Conservation (phyloP, 805 yeast species). For the Cyberlindnera veronae region DNA sequence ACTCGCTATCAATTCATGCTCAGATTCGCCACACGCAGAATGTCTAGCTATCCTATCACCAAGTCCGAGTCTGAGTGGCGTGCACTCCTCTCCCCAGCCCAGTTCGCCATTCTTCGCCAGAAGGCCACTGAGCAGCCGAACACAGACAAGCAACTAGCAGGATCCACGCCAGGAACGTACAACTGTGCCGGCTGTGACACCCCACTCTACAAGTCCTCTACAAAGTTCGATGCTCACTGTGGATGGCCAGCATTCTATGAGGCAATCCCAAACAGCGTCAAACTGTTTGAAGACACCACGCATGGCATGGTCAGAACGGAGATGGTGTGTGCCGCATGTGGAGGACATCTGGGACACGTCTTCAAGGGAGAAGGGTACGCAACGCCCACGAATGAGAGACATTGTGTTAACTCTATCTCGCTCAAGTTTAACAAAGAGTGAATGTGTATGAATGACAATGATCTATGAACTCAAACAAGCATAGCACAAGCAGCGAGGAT, state of each 20-base stretch:
- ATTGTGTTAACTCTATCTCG: slow-evolving; percentile 88
- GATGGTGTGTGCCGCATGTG: slow-evolving; percentile 84
- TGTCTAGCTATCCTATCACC: slow-evolving; percentile 17
- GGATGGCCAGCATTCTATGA: slow-evolving; percentile 99
- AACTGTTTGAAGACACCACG: slow-evolving; percentile 53
- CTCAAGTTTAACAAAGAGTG: slow-evolving; percentile 53
- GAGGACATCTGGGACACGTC: slow-evolving; percentile 94
- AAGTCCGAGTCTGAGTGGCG: slow-evolving; percentile 66
- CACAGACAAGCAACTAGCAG: slow-evolving; percentile 39
- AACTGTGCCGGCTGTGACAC: slow-evolving; percentile 81
- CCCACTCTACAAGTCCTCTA: slow-evolving; percentile 73
- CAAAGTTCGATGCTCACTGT: slow-evolving; percentile 88
- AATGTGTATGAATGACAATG: no score
- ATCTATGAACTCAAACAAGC: no score
- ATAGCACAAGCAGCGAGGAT: no score
- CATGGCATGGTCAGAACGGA: slow-evolving; percentile 85
- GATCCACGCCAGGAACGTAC: slow-evolving; percentile 58
- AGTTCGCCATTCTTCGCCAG: slow-evolving; percentile 72
- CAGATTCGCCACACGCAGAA: slow-evolving; percentile 3
- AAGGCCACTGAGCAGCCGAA: slow-evolving; percentile 46
- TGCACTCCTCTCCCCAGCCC: slow-evolving; percentile 70
- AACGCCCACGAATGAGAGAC: slow-evolving; percentile 84
- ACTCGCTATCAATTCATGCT: slow-evolving; percentile 2
- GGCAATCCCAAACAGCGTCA: slow-evolving; percentile 79
- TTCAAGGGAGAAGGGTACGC: slow-evolving; percentile 89